These are phyloP conservation scores for Lupinus albus DNA, from an alignment of 306 rosid genomes.

Conservation along the genomic window DNA sequence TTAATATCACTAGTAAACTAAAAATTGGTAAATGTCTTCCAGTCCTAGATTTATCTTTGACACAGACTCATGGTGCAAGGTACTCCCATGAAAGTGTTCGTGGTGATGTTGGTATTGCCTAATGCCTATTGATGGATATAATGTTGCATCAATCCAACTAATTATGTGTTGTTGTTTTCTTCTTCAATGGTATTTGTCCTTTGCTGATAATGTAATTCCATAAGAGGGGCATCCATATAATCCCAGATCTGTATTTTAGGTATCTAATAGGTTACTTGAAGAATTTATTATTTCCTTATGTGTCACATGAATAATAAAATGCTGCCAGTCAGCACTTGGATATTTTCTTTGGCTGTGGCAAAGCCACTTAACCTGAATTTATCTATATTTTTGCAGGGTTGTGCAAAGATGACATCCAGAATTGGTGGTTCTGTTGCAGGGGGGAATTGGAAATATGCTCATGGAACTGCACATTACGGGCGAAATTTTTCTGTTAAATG, in stretches of 20 bases:
- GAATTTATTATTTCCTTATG: background rate
- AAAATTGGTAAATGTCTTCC: background rate
- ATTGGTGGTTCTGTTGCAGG: constrained; percentile 95
- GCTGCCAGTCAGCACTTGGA: background rate
- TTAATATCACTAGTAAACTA: constrained; percentile 12
- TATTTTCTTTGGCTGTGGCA: constrained; percentile 22
- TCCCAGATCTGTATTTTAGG: constrained; percentile 25
- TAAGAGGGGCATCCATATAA: constrained; percentile 2
- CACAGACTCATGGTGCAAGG: constrained; percentile 16
- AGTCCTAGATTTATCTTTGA: constrained; percentile 32
- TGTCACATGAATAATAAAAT: constrained; percentile 3
- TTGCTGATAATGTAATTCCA: constrained; percentile 27
- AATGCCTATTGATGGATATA: constrained; percentile 15
- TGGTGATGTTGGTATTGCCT: constrained; percentile 5
- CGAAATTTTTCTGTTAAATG: constrained; percentile 93
- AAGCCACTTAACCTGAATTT: constrained; percentile 32
- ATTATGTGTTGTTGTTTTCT: constrained; percentile 35
- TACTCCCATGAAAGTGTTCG: constrained; percentile 20
- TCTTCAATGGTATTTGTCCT: constrained; percentile 20
- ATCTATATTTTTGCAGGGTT: constrained; percentile 67
- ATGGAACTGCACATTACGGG: constrained; percentile 98
- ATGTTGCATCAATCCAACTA: background rate
- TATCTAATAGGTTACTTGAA: constrained; percentile 8
- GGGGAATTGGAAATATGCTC: constrained; percentile 99
- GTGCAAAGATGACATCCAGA: constrained; percentile 99